Evolutionary conservation across 768 basidiomycete genomes (phyloP), one percentile per base, ranked within the genome.

Genomic region (Termitomyces sp.): DNA sequence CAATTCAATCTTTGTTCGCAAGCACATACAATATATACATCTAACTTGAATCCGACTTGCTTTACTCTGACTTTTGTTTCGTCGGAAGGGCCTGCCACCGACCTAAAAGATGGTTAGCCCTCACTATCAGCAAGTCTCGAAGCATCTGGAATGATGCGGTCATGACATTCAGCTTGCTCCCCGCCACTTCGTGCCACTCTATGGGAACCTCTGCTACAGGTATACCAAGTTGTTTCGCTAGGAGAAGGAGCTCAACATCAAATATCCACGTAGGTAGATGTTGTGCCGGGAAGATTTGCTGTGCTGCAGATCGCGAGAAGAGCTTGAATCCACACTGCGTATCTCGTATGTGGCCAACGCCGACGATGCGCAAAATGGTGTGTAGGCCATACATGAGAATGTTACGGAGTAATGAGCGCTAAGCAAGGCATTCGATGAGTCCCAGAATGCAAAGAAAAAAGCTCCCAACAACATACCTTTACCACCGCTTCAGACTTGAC

Each of bases 251-350:
- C 70, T 98, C 95, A 57, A 97, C 94, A 71, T 98, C 95, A 65
- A 98, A 98, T 69, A 96, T 94, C 95, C 95, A 98, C 1, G 90
- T 88, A 5, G 88, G 77, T 29, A 96, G 86, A 66, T 92, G 94
- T 66, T 96, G 88, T 2, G 80, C 78, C 0, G 92, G 92, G 72
- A 96, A 98, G 60, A 98, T 85, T 58, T 82, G 81, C 52, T 79
- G 83, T 9, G 94, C 94, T 0, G 94, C 87, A 3, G 77, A 65
- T 12, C 93, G 90, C 16, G 93, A 86, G 73, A 96, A 95, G 28
- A 98, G 82, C 73, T 98, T 98, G 85, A 98, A 98, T 33, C 95
- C 95, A 68, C 95, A 97, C 69, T 97, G 95, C 18, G 95, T 98
- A 74, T 97, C 94, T 26, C 91, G 84, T 59, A 96, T 90, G 66